phyloP scores from a whole-genome alignment of 345 rosid species.

The Syzygium grande region DNA sequence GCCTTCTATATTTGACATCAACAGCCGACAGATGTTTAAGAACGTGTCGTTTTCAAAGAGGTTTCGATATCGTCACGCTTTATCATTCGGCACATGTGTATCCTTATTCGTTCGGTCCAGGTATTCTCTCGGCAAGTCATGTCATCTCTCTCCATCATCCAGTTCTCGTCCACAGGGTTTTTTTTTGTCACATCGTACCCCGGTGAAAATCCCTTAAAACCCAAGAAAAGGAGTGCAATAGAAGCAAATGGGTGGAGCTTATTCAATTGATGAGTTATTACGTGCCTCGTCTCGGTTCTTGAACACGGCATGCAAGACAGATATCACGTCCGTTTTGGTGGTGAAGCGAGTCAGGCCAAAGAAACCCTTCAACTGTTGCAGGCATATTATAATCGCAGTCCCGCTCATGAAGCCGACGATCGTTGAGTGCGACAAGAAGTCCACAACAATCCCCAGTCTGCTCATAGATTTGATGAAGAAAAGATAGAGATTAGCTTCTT shows the following conservation, averaged over 20 bases:
- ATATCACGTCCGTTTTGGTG: constrained; percentile 55
- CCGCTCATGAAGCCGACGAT: constrained; percentile 95
- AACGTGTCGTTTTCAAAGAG: neutral
- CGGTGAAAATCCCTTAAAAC: neutral
- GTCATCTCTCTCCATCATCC: neutral
- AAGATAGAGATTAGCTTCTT: neutral
- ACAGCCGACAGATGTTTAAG: neutral
- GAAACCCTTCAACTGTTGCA: constrained; percentile 83
- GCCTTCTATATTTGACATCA: neutral
- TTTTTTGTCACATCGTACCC: neutral
- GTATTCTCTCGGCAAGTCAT: neutral
- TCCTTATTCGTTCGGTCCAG: neutral
- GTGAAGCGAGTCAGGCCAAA: constrained; percentile 68
- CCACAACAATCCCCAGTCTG: constrained; percentile 82
- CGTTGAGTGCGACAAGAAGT: constrained; percentile 84
- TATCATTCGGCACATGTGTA: neutral
- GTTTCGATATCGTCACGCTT: neutral
- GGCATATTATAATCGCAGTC: constrained; percentile 61
- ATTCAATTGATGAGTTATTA: neutral
- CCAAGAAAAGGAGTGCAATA: neutral
- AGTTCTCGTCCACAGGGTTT: neutral
- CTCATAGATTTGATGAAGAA: neutral
- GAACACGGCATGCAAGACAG: constrained; percentile 49
- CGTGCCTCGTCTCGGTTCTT: constrained; percentile 46
- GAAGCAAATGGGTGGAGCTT: neutral